phyloP scores from a whole-genome alignment of 495 filamentous ascomycete species.

The Lichenothelia convexa region DNA sequence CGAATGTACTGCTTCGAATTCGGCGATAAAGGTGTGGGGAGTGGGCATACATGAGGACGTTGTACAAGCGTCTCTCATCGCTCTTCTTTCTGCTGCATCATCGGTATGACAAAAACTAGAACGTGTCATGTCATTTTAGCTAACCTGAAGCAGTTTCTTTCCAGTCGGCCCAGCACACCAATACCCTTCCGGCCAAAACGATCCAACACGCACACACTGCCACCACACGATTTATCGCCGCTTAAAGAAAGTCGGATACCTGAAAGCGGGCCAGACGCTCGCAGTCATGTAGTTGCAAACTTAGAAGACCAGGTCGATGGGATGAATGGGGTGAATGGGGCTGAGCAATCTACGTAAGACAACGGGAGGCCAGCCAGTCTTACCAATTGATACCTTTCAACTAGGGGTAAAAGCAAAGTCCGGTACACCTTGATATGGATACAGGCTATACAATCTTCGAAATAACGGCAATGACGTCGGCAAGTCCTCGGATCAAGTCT shows the following conservation, averaged over 20 bases:
- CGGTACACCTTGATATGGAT: too few species aligned
- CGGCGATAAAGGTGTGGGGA: slow-evolving; percentile 67
- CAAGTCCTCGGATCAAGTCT: too few species aligned
- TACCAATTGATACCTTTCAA: too few species aligned
- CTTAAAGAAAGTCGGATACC: slow-evolving; percentile 1
- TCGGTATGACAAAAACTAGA: slow-evolving; percentile 62
- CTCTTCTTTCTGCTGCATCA: slow-evolving; percentile 71
- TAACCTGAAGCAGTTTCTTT: slow-evolving; percentile 33
- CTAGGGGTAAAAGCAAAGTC: too few species aligned
- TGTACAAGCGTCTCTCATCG: slow-evolving; percentile 79
- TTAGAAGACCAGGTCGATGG: slow-evolving; percentile 7
- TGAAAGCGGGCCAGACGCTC: slow-evolving; percentile 1
- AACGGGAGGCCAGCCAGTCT: too few species aligned
- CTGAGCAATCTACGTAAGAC: too few species aligned
- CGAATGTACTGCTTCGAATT: slow-evolving; percentile 61
- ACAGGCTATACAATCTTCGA: too few species aligned
- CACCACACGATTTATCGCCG: slow-evolving; percentile 9
- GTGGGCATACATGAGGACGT: slow-evolving; percentile 92
- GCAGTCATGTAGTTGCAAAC: slow-evolving; percentile 8
- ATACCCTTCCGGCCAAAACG: slow-evolving; percentile 28
- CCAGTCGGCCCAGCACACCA: slow-evolving; percentile 36
- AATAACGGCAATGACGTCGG: too few species aligned
- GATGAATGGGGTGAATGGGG: too few species aligned
- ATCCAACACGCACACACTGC: slow-evolving; percentile 14
- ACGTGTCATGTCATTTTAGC: neutral